phyloP scores from a whole-genome alignment of 2,329 filamentous ascomycete genomes.

The Neopestalotiopsis rosae region DNA sequence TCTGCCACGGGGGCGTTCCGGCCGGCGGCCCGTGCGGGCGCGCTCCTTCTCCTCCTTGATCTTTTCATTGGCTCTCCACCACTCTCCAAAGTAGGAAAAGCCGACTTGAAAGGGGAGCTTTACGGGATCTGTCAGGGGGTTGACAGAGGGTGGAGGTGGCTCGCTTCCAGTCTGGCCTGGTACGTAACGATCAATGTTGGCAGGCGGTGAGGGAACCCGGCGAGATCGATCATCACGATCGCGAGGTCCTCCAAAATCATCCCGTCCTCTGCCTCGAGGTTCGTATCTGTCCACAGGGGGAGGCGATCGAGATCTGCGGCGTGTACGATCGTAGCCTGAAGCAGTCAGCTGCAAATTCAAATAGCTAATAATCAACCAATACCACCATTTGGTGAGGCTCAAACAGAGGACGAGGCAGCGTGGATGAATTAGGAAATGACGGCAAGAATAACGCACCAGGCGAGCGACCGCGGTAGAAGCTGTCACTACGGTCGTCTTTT shows the following conservation, averaged over 20 bases:
- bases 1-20: slow-evolving; percentile 68
- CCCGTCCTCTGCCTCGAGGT: slow-evolving; percentile 67
- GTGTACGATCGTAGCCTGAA: slow-evolving; percentile 59
- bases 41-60: slow-evolving; percentile 84
- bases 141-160: slow-evolving; percentile 57
- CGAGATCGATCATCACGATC: slow-evolving; percentile 63
- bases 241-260: slow-evolving; percentile 65
- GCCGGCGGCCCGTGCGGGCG: slow-evolving; percentile 69
- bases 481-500: slow-evolving; percentile 62
- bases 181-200: slow-evolving; percentile 85
- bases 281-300: slow-evolving; percentile 77
- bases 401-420: not conserved
- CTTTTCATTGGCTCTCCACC: slow-evolving; percentile 83
- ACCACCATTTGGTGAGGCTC: not conserved
- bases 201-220: slow-evolving; percentile 63
- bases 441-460: slow-evolving; percentile 64
- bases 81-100: slow-evolving; percentile 85
- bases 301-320: slow-evolving; percentile 75
- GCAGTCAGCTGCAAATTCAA: slow-evolving; percentile 28
- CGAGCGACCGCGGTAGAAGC: slow-evolving; percentile 70
- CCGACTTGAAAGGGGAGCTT: slow-evolving; percentile 80
- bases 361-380: not conserved
- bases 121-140: slow-evolving; percentile 75
- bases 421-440: not conserved
- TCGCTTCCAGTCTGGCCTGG: slow-evolving; percentile 69